Base-by-base conservation (phyloP, 371 early-diverging fungal species). In the Circinella minor region DNA sequence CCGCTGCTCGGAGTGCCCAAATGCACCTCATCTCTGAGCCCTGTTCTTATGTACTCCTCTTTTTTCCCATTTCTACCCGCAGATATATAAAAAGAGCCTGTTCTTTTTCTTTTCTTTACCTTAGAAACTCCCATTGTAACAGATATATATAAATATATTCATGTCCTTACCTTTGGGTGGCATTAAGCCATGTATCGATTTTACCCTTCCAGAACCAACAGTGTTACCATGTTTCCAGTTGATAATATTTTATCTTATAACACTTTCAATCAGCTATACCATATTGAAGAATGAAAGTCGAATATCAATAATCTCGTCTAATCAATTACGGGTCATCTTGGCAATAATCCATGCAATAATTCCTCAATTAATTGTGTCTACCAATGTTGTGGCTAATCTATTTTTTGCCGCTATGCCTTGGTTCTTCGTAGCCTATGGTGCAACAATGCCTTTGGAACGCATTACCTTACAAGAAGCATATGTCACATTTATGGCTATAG, bases 341-440 rank as follows among this genome's bases (percentile, higher is more conserved):
- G 46, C 18, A 46, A n/a, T 61, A 5, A 39, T 38, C 1, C 62
- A 61, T 61, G 62, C 62, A 37, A 20, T 39, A 8, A 43, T 61
- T 17, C 62, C 62, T 17, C 39, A n/a, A 34, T 17, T 38, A 5
- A n/a, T 61, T n/a, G 62, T 61, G 17, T 61, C 62, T 7, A 15
- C 15, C 17, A 11, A 20, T 34, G 43, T 43, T 6, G 17, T 39
- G 39, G 43, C 15, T 14, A 61, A 61, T 46, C 70, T 79, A 1
- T 69, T 70, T 15, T 77, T 79, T 71, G 77, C 75, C 7, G 68
- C 75, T 18, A 34, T 73, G 10, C 80, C 80, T 8, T 79, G 77
- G 80, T 79, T 79, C 11, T 20, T 74, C 3, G 77, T 74, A 13
- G 61, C 80, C 0, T 79, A 75, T 43, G 72, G 73, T 39, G 70